Percentiles rank a stretch among this genome's conserved stretches.
Evolutionary conservation across 164 flowering plant species (phyloP).

Genomic region (Vitis vinifera): DNA sequence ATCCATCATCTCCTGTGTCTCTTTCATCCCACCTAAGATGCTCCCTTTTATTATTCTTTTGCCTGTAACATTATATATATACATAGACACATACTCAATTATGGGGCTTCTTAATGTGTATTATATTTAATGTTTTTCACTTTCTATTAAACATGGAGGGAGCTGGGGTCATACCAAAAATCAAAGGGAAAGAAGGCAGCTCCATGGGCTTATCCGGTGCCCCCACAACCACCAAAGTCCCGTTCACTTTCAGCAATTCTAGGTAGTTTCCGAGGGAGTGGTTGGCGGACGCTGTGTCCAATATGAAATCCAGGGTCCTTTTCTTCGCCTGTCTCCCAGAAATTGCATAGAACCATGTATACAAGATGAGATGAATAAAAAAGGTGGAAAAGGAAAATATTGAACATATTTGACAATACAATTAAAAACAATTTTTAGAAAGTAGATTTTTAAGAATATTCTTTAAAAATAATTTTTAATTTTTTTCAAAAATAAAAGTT

Average conservation of each 20-base stretch:
- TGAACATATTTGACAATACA: too few relatives aligned
- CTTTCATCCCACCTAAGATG: constrained; percentile 58
- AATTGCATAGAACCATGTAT: too few relatives aligned
- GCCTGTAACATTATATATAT: constrained; percentile 24
- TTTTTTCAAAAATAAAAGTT: too few relatives aligned
- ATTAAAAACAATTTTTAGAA: too few relatives aligned
- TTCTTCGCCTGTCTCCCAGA: constrained; percentile 29
- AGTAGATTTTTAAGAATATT: too few relatives aligned
- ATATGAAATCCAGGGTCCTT: constrained; percentile 53
- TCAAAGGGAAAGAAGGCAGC: constrained; percentile 58
- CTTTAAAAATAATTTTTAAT: too few relatives aligned
- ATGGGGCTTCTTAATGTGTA: too few relatives aligned
- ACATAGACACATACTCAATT: too few relatives aligned
- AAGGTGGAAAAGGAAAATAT: too few relatives aligned
- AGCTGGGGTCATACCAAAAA: constrained; percentile 39
- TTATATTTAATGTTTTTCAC: too few relatives aligned
- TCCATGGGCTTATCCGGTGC: constrained; percentile 70
- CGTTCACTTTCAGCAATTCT: constrained; percentile 58
- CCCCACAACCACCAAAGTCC: constrained; percentile 56
- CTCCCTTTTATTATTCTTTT: constrained; percentile 60
- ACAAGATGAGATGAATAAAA: too few relatives aligned
- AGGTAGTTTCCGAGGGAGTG: constrained; percentile 53
- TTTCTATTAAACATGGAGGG: too few relatives aligned
- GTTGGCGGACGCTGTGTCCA: constrained; percentile 61
- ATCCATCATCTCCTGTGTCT: constrained; percentile 71